Base-by-base conservation (phyloP, 2,329 filamentous ascomycete species). In the Chrysosporium keratinophilum region DNA sequence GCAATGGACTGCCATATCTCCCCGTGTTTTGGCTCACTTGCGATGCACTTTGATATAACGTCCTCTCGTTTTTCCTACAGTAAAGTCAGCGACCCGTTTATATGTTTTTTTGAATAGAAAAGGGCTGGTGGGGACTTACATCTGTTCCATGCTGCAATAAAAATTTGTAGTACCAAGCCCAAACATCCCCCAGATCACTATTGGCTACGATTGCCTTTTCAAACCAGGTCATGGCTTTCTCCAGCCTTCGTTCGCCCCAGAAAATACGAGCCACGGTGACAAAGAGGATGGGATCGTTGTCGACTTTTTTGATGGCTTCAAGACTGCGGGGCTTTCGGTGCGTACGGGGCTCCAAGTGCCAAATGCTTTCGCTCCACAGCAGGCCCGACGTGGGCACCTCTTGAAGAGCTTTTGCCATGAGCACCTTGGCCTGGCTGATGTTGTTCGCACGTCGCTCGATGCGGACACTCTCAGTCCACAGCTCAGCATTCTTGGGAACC, bases 131-230 rank as follows among this genome's bases (percentile, higher is more conserved):
- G 54, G 28, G 19, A 69, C 73, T 64, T 65, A 77, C 75, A 59
- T 88, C 84, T 4, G 89, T 96, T 9, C 93, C 94, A 71, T 98
- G 90, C 75, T 96, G 88, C 61, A 83, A 68, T 59, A 97, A 66
- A 68, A 97, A 98, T 69, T 91, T 90, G 70, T 89, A 93, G 70
- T 96, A 98, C 91, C 91, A 98, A 17, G 89, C 91, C 94, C 94
- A 98, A 10, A 83, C 87, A 73, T 98, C 94, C 49, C 93, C 93
- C 49, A 82, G 74, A 67, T 97, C 90, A 35, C 84, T 82, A 64
- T 98, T 89, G 11, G 93, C 75, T 52, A 95, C 77, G 54, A 96
- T 83, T 0, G 93, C 93, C 71, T 95, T 95, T 71, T 96, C 89
- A 69, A 98, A 98, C 93, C 93, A 98, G 59, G 82, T 90, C 70